These are phyloP conservation scores for Lasiosphaeria hispida DNA, from an alignment of 495 filamentous ascomycete species.

Conservation along the genomic window DNA sequence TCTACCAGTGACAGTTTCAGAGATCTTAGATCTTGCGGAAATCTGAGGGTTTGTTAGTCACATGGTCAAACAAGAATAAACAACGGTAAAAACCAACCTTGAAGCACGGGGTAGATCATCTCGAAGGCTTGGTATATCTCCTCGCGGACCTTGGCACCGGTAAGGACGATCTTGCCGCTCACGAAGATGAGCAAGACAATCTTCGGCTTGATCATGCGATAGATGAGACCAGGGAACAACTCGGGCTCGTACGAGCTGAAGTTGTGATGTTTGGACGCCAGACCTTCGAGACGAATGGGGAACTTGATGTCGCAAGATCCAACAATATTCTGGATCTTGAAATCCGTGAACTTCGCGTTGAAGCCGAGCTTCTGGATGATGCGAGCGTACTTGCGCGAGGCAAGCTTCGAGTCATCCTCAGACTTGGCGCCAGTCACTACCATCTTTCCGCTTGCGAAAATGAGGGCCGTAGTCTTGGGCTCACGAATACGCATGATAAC, in stretches of 20 bases:
- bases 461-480: slow-evolving; percentile 95
- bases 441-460: slow-evolving; percentile 99
- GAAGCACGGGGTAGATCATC: slow-evolving; percentile 97
- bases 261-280: slow-evolving; percentile 95
- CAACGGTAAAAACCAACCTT: slow-evolving; percentile 56
- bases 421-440: slow-evolving; percentile 98
- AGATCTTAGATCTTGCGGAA: slow-evolving; percentile 50
- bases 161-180: slow-evolving; percentile 97
- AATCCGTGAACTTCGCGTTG: slow-evolving; percentile 99
- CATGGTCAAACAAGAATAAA: background rate
- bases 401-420: slow-evolving; percentile 95
- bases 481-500: slow-evolving; percentile 99
- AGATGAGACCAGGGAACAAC: slow-evolving; percentile 98
- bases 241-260: slow-evolving; percentile 99
- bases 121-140: slow-evolving; percentile 99
- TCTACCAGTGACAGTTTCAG: slow-evolving; percentile 7
- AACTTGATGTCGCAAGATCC: slow-evolving; percentile 99
- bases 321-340: slow-evolving; percentile 99
- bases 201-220: slow-evolving; percentile 99
- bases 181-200: slow-evolving; percentile 99
- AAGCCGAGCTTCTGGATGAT: slow-evolving; percentile 99
- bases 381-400: slow-evolving; percentile 95
- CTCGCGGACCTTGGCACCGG: slow-evolving; percentile 95
- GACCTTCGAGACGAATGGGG: slow-evolving; percentile 93
- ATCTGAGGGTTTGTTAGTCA: slow-evolving; percentile 33